Base-by-base conservation (phyloP, 495 filamentous ascomycete species). In the Aspergillus kassunensis region DNA sequence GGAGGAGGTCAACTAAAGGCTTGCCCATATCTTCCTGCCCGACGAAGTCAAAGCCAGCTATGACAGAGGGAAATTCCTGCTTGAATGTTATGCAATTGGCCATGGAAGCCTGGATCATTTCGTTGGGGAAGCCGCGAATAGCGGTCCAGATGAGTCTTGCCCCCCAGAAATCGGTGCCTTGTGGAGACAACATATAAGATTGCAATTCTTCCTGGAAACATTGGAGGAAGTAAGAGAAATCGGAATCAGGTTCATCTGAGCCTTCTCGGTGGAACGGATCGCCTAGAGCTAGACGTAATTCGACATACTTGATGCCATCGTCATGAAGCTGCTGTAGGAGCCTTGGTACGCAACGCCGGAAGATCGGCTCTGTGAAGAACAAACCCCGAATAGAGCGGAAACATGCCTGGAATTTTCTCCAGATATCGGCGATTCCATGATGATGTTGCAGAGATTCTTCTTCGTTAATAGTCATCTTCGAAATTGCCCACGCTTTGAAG, bases 31-130 rank as follows among this genome's bases (percentile, higher is more conserved):
- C 53, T 33, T 55, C 53, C 24, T 55, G 53, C 5, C 53, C 53
- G 46, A 55, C 53, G 16, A 50, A 55, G 30, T 55, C 53, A 23
- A 55, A 55, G 39, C 53, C 53, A 2, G 46, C 40, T 15, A 55
- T 55, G 40, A 55, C 6, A n/a, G 39, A 23, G 3, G 53, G 53
- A n/a, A 45, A 50, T 18, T 21, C 53, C 10, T 20, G 16, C 19
- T 55, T 55, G 21, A 12, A 31, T 1, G 30, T 10, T 6, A 55
- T 31, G 13, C 53, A 55, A 2, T 33, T 15, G 1, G 18, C n/a
- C 53, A 55, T 55, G 30, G 53, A 50, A 4, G 27, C 29, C 18
- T 27, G 31, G 31, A 55, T 50, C 1, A 4, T 1, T 10, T 50
- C 45, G 4, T 45, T 31, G 13, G 46, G 40, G 16, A 55, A 40